These are phyloP conservation scores for Moringa oleifera DNA, from an alignment of 345 rosid species.

Conservation along the genomic window DNA sequence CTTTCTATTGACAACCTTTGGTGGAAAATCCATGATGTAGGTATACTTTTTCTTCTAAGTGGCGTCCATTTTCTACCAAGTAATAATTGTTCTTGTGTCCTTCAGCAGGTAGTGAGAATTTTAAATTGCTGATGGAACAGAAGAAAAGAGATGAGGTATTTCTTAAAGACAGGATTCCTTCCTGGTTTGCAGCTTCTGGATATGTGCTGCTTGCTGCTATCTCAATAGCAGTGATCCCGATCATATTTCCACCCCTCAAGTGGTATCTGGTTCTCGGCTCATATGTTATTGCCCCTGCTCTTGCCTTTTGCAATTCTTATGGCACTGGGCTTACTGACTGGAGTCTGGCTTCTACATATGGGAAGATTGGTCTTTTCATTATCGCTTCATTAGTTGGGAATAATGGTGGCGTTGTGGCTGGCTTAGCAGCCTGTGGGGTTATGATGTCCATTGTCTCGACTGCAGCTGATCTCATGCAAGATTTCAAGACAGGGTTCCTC, in stretches of 20 bases:
- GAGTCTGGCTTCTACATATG: constrained; percentile 76
- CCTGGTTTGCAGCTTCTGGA: constrained; percentile 76
- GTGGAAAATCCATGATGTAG: not conserved
- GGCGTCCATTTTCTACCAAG: constrained; percentile 5
- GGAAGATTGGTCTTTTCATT: constrained; percentile 87
- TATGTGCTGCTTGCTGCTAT: constrained; percentile 87
- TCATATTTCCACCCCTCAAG: constrained; percentile 70
- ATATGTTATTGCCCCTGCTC: constrained; percentile 82
- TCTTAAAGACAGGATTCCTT: constrained; percentile 70
- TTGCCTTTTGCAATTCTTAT: constrained; percentile 91
- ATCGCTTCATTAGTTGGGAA: constrained; percentile 78
- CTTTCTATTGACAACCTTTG: not conserved
- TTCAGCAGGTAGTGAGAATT: constrained; percentile 45
- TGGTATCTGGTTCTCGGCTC: constrained; percentile 85
- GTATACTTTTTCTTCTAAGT: not conserved
- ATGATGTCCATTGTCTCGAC: constrained; percentile 95
- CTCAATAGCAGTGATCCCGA: constrained; percentile 69
- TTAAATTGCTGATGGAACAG: constrained; percentile 42
- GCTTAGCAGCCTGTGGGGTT: constrained; percentile 79
- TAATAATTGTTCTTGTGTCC: constrained; percentile 4
- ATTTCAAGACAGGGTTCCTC: constrained; percentile 86
- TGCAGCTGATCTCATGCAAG: constrained; percentile 97
- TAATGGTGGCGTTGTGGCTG: constrained; percentile 82
- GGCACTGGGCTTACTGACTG: constrained; percentile 88
- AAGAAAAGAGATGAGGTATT: constrained; percentile 62